These are phyloP conservation scores for Trichosporon sp. DNA, from an alignment of 1,284 basidiomycete species.

Conservation along the genomic window DNA sequence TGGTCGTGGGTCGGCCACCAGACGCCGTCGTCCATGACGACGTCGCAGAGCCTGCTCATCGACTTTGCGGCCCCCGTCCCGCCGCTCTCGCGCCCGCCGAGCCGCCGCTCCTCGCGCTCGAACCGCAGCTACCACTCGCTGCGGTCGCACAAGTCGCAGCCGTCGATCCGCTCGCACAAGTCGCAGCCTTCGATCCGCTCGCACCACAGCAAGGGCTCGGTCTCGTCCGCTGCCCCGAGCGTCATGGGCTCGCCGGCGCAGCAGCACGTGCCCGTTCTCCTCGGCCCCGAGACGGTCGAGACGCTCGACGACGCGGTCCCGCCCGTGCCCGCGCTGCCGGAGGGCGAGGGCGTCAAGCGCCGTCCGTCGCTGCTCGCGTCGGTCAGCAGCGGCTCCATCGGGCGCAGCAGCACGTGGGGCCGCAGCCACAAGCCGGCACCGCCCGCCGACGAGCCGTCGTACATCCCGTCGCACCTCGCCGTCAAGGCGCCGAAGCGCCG, in stretches of 20 bases:
- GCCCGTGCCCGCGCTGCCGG: background rate
- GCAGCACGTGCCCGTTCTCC: background rate
- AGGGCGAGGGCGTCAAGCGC: background rate
- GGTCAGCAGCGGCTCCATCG: background rate
- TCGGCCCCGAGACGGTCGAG: background rate
- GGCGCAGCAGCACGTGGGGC: background rate
- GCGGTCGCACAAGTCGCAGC: background rate
- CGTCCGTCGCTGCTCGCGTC: background rate
- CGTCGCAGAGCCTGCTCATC: conserved; percentile 15
- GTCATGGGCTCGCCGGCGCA: background rate
- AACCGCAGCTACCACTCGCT: background rate
- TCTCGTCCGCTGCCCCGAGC: background rate
- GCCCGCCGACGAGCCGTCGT: background rate
- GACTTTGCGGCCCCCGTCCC: conserved; percentile 20
- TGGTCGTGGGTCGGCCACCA: conserved; percentile 41
- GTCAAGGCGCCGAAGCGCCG: conserved; percentile 5
- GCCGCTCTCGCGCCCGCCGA: conserved; percentile 8
- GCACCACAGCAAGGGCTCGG: conserved; percentile 1
- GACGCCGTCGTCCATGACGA: conserved; percentile 24
- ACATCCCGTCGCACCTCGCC: background rate
- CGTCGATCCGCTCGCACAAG: background rate
- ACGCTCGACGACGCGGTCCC: background rate
- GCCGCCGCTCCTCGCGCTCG: background rate
- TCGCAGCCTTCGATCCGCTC: background rate
- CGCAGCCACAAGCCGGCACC: background rate